Conservation (phyloP, 306 rosid genomes). For the Castanea crenata region DNA sequence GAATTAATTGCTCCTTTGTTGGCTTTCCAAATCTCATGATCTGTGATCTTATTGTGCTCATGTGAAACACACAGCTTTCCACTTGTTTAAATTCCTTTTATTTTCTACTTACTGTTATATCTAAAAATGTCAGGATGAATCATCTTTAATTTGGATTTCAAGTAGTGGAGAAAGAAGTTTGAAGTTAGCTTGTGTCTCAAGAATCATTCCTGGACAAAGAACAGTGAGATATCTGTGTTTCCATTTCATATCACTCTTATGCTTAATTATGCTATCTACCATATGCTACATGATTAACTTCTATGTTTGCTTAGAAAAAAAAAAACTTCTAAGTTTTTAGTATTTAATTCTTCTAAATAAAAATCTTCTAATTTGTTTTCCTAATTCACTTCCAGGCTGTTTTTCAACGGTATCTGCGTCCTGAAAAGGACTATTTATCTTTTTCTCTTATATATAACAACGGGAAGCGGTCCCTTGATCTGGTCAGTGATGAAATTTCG, state of each 20-base stretch:
- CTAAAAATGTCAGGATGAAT: conserved; percentile 64
- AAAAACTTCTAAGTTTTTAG: not conserved
- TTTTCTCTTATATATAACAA: conserved; percentile 87
- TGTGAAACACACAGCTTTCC: conserved; percentile 3
- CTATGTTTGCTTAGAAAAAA: not conserved
- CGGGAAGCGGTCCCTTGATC: conserved; percentile 92
- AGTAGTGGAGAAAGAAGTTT: conserved; percentile 74
- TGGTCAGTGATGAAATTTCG: conserved; percentile 57
- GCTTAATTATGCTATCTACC: not conserved
- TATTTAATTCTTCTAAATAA: conserved; percentile 17
- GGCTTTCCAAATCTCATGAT: conserved; percentile 9
- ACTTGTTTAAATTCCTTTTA: conserved; percentile 17
- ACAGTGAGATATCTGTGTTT: conserved; percentile 65
- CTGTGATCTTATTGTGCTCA: not conserved
- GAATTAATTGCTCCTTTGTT: not conserved
- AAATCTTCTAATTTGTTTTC: conserved; percentile 9
- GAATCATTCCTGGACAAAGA: conserved; percentile 96
- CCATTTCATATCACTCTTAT: conserved; percentile 15
- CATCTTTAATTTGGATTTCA: conserved; percentile 87
- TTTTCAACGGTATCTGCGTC: conserved; percentile 76
- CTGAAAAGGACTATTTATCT: conserved; percentile 90
- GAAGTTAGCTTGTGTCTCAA: conserved; percentile 83
- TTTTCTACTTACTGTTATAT: conserved; percentile 17
- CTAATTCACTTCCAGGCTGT: conserved; percentile 66
- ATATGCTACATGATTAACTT: conserved; percentile 6